Conservation (phyloP, 345 rosid species). For the Eucalyptus sp. region DNA sequence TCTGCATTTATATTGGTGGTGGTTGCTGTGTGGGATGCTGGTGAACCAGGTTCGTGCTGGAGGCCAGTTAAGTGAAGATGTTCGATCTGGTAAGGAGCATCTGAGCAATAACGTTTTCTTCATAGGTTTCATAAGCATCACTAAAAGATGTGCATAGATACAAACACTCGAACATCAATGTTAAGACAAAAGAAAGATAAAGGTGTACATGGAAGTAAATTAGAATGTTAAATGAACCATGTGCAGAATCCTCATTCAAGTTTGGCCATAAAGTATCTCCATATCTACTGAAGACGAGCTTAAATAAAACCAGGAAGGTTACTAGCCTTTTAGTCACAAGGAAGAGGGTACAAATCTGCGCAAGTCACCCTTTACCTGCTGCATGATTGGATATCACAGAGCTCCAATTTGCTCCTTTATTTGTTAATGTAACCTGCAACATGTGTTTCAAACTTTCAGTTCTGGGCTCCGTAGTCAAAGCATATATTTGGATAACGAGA, state of each 20-base stretch:
- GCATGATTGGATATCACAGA: neutral
- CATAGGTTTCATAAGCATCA: neutral
- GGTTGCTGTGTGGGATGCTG: slow-evolving; percentile 50
- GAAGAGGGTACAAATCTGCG: neutral
- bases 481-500: neutral
- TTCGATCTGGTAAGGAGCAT: slow-evolving; percentile 47
- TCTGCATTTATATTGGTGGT: slow-evolving; percentile 74
- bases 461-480: neutral
- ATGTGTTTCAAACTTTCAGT: neutral
- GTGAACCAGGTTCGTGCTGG: slow-evolving; percentile 38
- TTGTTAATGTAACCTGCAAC: neutral
- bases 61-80: slow-evolving; percentile 60
- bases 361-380: neutral
- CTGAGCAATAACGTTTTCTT: neutral
- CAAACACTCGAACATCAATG: neutral
- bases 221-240: neutral
- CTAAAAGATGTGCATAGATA: neutral
- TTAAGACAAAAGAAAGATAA: neutral
- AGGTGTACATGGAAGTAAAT: neutral
- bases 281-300: neutral
- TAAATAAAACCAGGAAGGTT: neutral
- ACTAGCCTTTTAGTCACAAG: neutral
- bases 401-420: neutral
- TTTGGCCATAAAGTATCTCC: neutral
- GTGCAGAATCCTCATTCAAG: neutral